Conservation (phyloP, 192 early-diverging fungal genomes). For the Nowakowskiella sp. region DNA sequence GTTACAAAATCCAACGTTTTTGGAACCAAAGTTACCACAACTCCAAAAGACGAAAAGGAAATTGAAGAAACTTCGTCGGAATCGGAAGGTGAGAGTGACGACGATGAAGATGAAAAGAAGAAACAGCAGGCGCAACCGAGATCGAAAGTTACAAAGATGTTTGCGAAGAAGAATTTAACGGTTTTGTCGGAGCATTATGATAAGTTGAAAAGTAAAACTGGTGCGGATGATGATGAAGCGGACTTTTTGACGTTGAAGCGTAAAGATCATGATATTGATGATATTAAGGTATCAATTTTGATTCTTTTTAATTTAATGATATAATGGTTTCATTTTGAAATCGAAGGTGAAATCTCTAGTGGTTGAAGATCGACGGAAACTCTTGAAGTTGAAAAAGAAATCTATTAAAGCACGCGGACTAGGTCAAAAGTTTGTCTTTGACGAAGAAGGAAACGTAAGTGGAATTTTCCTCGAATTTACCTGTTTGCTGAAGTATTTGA, state of each 20-base stretch:
- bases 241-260: slow-evolving; percentile 83
- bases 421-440: slow-evolving; percentile 74
- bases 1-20: neutral
- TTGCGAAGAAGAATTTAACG: slow-evolving; percentile 83
- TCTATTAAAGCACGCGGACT: slow-evolving; percentile 60
- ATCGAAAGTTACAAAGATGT: slow-evolving; percentile 89
- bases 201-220: slow-evolving; percentile 60
- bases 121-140: slow-evolving; percentile 31
- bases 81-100: slow-evolving; percentile 10
- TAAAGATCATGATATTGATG: slow-evolving; percentile 67
- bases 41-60: slow-evolving; percentile 25
- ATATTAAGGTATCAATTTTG: slow-evolving; percentile 28
- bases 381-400: slow-evolving; percentile 58
- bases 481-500: slow-evolving; percentile 1
- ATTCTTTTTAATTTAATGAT: slow-evolving; percentile 35
- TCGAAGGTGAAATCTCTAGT: slow-evolving; percentile 20
- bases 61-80: slow-evolving; percentile 17
- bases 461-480: neutral
- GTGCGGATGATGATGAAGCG: slow-evolving; percentile 52
- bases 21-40: slow-evolving; percentile 8
- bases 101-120: slow-evolving; percentile 21
- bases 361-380: slow-evolving; percentile 30
- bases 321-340: slow-evolving; percentile 5
- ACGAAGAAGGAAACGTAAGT: slow-evolving; percentile 83
- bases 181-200: slow-evolving; percentile 88